Conservation (phyloP, 352 stramenopile genomes). For the Phytophthora syringae region DNA sequence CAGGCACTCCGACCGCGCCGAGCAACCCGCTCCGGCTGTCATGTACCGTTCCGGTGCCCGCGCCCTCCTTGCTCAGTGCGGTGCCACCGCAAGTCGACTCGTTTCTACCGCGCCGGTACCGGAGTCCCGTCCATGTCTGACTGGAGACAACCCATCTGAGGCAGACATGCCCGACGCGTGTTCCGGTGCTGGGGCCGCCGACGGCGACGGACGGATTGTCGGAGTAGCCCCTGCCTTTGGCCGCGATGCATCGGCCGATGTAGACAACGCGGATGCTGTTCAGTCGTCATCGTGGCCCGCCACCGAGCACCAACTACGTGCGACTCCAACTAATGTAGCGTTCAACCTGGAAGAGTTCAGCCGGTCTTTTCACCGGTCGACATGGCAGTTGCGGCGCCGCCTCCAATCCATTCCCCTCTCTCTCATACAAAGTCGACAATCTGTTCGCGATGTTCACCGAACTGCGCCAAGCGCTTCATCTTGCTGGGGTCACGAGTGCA, state of each 20-base stretch:
- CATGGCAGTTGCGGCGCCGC: background rate
- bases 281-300: background rate
- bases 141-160: background rate
- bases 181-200: background rate
- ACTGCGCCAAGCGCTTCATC: background rate
- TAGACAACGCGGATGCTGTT: background rate
- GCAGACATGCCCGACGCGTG: background rate
- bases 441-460: background rate
- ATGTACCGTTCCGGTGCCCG: too few relatives aligned
- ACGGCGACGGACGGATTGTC: background rate
- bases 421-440: background rate
- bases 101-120: too few relatives aligned
- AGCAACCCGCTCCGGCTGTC: too few relatives aligned
- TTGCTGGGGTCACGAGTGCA: background rate
- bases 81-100: too few relatives aligned
- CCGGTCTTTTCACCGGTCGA: background rate
- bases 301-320: background rate
- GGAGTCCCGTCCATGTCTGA: background rate
- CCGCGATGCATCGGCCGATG: background rate
- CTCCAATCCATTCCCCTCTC: background rate
- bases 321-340: background rate
- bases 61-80: too few relatives aligned
- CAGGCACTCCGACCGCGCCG: too few relatives aligned
- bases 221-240: background rate
- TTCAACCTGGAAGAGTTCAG: constrained; percentile 1